Conservation (phyloP, 2,329 filamentous ascomycete species). For the Pseudogymnoascus sp. region DNA sequence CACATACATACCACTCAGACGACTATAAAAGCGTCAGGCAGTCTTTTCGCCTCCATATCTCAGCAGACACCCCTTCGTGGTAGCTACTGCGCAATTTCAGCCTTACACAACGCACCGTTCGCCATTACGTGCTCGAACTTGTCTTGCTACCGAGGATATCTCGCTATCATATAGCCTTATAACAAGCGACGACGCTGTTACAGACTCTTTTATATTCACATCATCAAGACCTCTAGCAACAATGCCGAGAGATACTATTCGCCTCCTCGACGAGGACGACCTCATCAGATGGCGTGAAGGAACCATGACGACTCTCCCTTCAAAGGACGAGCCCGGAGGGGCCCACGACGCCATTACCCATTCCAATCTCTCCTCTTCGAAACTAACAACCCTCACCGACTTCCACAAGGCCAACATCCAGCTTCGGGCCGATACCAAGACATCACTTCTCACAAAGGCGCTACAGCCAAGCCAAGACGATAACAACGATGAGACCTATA, state of each 20-base stretch:
- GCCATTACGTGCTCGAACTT: background rate
- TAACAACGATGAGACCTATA: conserved; percentile 34
- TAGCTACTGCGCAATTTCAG: background rate
- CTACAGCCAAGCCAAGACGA: conserved; percentile 57
- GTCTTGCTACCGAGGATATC: background rate
- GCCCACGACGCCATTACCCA: conserved; percentile 9
- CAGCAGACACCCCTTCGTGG: background rate
- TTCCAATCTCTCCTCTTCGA: background rate
- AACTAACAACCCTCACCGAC: conserved; percentile 14
- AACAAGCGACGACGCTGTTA: background rate
- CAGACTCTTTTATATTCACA: background rate
- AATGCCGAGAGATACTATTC: background rate
- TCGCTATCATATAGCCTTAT: background rate
- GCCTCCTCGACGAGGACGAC: conserved; percentile 5
- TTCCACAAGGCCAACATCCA: conserved; percentile 32
- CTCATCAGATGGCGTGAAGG: conserved; percentile 5
- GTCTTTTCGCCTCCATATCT: conserved; percentile 6
- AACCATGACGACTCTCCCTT: background rate
- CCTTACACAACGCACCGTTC: background rate
- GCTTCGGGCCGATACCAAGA: conserved; percentile 47
- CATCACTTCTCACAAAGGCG: conserved; percentile 81
- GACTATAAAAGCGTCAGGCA: background rate
- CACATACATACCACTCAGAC: conserved; percentile 9
- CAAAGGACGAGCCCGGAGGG: background rate
- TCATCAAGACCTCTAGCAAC: conserved; percentile 4